A percentile compares a stretch with the other conserved stretches of the same genome.
Evolutionary conservation across 768 basidiomycete species (phyloP).

Genomic region (Amyloporia xantha): DNA sequence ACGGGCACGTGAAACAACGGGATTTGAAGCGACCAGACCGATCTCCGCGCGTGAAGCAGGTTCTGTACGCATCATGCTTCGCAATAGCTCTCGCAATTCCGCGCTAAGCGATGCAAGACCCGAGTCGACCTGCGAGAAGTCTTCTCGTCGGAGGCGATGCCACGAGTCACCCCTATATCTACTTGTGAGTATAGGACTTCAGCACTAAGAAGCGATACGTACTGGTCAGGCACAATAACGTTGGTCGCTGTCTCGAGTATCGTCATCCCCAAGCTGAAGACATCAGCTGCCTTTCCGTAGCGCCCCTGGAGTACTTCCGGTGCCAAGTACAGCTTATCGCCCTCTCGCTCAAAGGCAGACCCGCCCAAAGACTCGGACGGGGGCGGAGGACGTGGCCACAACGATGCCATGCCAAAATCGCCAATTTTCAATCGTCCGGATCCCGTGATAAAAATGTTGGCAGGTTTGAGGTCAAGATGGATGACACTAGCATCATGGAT

Average conservation of each 20-base stretch:
- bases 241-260: slow-evolving; percentile 94
- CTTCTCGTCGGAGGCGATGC: slow-evolving; percentile 87
- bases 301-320: slow-evolving; percentile 89
- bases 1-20: slow-evolving; percentile 58
- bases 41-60: slow-evolving; percentile 54
- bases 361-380: slow-evolving; percentile 22
- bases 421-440: slow-evolving; percentile 93
- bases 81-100: slow-evolving; percentile 62
- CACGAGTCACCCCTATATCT: slow-evolving; percentile 79
- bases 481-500: slow-evolving; percentile 86
- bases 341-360: slow-evolving; percentile 79
- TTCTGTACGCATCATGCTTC: slow-evolving; percentile 71
- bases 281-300: slow-evolving; percentile 92
- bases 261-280: slow-evolving; percentile 96
- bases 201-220: slow-evolving; percentile 27
- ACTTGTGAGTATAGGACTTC: slow-evolving; percentile 2
- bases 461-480: slow-evolving; percentile 96
- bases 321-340: slow-evolving; percentile 95
- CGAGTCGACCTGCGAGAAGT: slow-evolving; percentile 81
- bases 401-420: slow-evolving; percentile 97
- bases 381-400: slow-evolving; percentile 66
- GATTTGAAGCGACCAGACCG: slow-evolving; percentile 50
- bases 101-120: slow-evolving; percentile 40
- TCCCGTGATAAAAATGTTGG: slow-evolving; percentile 87
- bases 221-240: slow-evolving; percentile 96